Evolutionary conservation across 2,329 filamentous ascomycete species (phyloP), one percentile per base, ranked within the genome.

Genomic region (Colletotrichum sojae): DNA sequence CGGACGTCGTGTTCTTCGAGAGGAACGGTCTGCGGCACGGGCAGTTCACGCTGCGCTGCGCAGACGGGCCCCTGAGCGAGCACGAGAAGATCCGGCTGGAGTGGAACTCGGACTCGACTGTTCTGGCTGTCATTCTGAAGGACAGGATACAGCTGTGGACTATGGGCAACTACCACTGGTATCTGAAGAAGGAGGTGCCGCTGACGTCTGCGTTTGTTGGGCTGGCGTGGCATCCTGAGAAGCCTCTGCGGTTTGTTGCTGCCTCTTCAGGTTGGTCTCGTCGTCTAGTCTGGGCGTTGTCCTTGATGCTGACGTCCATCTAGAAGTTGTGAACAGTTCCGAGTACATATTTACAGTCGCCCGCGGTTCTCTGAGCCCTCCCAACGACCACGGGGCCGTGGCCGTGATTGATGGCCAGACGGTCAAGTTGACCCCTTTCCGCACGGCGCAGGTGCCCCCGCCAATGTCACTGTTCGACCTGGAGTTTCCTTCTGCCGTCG

Each of bases 141-240:
- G 89, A 94, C 72, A 87, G 89, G 64, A 83, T 96, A n/a, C 96
- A 99, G 77, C 83, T 99, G 1, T 99, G 96, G 96, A 97, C 94
- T 0, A 97, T 92, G 87, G 93, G 94, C 20, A 99, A 99, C 78
- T 99, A 99, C 74, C 94, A 98, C 78, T 99, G 96, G 89, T 98
- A 98, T 78, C 85, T 99, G 16, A 99, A 99, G 82, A 94, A 97
- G 78, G 94, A 98, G 77, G 85, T 98, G 6, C 81, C 83, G 6
- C 82, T 86, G 6, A 74, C 78, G 8, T 75, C 73, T 13, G 73
- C 75, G 4, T 74, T 79, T 46, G 59, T 75, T 54, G 74, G 77
- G 46, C 72, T 89, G n/a, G 77, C 83, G 1, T 99, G 96, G 96
- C 94, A 99, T 78, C 89, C 94, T 1, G 96, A 98, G 77, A 94